phyloP scores from a whole-genome alignment of 768 basidiomycete species.

The Rhizopogon roseolus region DNA sequence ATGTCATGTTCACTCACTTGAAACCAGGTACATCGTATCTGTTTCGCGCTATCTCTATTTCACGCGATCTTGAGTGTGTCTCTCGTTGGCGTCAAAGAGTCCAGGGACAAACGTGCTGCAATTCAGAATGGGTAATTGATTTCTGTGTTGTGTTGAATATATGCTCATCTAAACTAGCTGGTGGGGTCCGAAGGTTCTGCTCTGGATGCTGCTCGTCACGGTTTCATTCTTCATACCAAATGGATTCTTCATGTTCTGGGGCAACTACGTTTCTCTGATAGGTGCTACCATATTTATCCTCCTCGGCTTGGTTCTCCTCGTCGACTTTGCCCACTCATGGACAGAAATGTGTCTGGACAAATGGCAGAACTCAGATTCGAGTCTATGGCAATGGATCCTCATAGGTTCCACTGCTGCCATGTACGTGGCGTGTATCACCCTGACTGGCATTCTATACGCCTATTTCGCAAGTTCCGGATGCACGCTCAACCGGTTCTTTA shows the following conservation, averaged over 20 bases:
- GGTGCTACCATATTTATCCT: conserved; percentile 95
- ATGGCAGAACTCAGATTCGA: conserved; percentile 86
- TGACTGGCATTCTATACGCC: conserved; percentile 85
- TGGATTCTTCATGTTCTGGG: conserved; percentile 97
- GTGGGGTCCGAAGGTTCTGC: conserved; percentile 97
- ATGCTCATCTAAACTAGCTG: conserved; percentile 49
- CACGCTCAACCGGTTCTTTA: conserved; percentile 93
- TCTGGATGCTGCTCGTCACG: conserved; percentile 80
- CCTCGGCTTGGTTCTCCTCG: conserved; percentile 92
- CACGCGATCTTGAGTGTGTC: conserved; percentile 76
- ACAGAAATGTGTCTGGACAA: conserved; percentile 95
- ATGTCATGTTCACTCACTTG: conserved; percentile 3
- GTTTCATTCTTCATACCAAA: conserved; percentile 95
- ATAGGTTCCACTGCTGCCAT: conserved; percentile 88
- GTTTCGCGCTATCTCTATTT: conserved; percentile 89
- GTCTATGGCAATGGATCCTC: conserved; percentile 94
- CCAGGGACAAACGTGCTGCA: conserved; percentile 87
- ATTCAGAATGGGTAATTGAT: conserved; percentile 88
- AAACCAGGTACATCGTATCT: conserved; percentile 84
- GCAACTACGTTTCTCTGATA: conserved; percentile 86
- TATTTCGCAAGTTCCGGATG: conserved; percentile 90
- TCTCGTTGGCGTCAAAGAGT: conserved; percentile 85
- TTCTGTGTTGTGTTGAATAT: conserved; percentile 1
- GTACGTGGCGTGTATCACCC: conserved; percentile 78
- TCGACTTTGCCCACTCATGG: conserved; percentile 99